Conservation (phyloP, 805 yeast species). For the Scheffersomyces amazonensis region DNA sequence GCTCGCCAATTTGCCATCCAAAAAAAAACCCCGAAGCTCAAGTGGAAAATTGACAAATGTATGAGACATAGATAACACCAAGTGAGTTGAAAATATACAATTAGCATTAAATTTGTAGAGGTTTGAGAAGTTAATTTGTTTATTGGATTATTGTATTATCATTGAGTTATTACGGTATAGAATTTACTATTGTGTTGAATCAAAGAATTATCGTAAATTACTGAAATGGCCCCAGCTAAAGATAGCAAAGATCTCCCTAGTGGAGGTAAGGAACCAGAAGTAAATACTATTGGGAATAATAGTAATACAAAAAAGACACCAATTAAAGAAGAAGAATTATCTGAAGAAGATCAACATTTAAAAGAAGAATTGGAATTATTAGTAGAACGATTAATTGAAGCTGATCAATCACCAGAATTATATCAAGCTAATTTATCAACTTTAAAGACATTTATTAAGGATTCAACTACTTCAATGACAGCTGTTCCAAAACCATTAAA, state of each 20-base stretch:
- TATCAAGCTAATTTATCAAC: slow-evolving; percentile 63
- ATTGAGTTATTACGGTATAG: too few species aligned
- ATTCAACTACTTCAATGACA: slow-evolving; percentile 97
- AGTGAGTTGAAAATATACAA: too few species aligned
- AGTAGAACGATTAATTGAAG: slow-evolving; percentile 72
- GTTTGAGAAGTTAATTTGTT: too few species aligned
- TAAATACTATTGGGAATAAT: slow-evolving; percentile 10
- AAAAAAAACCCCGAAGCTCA: too few species aligned
- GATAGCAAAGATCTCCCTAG: slow-evolving; percentile 11
- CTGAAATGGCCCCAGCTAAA: slow-evolving; percentile 35
- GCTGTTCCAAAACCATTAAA: slow-evolving; percentile 99
- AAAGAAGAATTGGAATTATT: slow-evolving; percentile 83
- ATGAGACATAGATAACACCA: too few species aligned
- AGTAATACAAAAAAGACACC: slow-evolving; percentile 15
- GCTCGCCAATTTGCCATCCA: neutral
- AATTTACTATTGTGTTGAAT: too few species aligned
- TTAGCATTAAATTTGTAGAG: too few species aligned
- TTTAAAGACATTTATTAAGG: slow-evolving; percentile 76
- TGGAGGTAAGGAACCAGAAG: slow-evolving; percentile 14
- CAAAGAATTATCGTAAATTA: too few species aligned
- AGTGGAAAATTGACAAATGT: neutral
- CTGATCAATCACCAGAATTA: slow-evolving; percentile 38
- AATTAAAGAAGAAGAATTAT: slow-evolving; percentile 70
- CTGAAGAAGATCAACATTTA: slow-evolving; percentile 88
- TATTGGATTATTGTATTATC: too few species aligned